Evolutionary conservation across 1,284 basidiomycete genomes (phyloP).

Genomic region (Trichosporon sp.): DNA sequence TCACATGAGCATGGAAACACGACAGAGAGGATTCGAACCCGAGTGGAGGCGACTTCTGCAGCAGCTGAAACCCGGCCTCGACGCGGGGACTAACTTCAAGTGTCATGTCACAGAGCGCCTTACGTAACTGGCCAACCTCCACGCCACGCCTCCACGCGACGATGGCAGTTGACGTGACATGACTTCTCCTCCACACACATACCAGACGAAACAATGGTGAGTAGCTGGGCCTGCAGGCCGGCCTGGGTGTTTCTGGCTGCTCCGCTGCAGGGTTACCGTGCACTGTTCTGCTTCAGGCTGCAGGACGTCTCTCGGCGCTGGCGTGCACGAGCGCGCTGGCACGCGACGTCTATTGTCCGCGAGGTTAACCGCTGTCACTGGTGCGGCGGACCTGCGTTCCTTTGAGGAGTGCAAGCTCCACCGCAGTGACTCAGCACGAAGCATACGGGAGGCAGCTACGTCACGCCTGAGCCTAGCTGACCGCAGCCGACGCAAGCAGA

Average conservation of each 20-base stretch:
- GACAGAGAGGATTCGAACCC: not conserved
- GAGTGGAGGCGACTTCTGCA: not conserved
- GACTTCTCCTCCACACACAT: not conserved
- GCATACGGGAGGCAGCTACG: not conserved
- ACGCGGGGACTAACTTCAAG: not conserved
- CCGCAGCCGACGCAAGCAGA: constrained; percentile 42
- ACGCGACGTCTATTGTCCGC: too few relatives aligned
- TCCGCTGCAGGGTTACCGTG: too few relatives aligned
- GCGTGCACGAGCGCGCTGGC: too few relatives aligned
- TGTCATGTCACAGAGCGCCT: not conserved
- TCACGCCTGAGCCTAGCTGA: not conserved
- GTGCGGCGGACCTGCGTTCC: too few relatives aligned
- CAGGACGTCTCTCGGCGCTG: too few relatives aligned
- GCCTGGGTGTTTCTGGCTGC: too few relatives aligned
- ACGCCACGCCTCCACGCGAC: not conserved
- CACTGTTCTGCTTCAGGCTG: too few relatives aligned
- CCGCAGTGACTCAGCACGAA: too few relatives aligned
- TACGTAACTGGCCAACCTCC: not conserved
- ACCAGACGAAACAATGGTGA: not conserved
- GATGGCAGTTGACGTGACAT: not conserved
- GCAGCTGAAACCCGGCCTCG: not conserved
- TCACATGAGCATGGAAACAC: not conserved
- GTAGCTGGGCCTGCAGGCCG: not conserved
- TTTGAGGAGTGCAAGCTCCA: too few relatives aligned
- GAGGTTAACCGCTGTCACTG: too few relatives aligned